phyloP scores from a whole-genome alignment of 306 rosid species.

The Castanopsis chinensis region DNA sequence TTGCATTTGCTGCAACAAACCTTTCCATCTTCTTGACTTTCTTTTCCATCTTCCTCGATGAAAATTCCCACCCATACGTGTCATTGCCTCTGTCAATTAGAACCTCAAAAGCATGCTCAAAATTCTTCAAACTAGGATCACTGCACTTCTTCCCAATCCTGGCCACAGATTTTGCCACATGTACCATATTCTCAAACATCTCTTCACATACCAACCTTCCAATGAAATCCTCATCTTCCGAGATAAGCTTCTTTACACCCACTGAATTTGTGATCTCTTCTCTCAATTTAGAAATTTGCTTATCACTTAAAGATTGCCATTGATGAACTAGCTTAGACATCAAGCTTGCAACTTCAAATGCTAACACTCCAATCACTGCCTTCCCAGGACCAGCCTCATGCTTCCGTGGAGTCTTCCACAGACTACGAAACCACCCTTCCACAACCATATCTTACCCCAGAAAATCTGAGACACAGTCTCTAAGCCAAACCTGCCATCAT shows the following conservation, averaged over 20 bases:
- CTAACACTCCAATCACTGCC: conserved; percentile 70
- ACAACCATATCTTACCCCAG: conserved; percentile 61
- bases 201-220: conserved; percentile 64
- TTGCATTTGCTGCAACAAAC: conserved; percentile 71
- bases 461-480: conserved; percentile 26
- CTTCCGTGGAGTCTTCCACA: conserved; percentile 78
- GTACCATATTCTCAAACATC: conserved; percentile 64
- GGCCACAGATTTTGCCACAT: conserved; percentile 76
- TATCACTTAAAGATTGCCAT: conserved; percentile 83
- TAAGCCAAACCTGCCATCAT: conserved; percentile 36
- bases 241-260: conserved; percentile 79
- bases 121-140: conserved; percentile 64
- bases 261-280: conserved; percentile 71
- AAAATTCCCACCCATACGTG: conserved; percentile 65
- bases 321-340: conserved; percentile 90
- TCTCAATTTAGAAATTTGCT: conserved; percentile 67
- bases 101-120: conserved; percentile 55
- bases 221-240: conserved; percentile 68
- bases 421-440: conserved; percentile 79
- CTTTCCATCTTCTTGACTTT: conserved; percentile 88
- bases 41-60: conserved; percentile 78
- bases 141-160: conserved; percentile 84
- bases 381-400: conserved; percentile 57
- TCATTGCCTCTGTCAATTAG: conserved; percentile 54
- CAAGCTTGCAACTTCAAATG: conserved; percentile 92